Evolutionary conservation across 164 flowering plant species (phyloP).

Genomic region (Piper betle): DNA sequence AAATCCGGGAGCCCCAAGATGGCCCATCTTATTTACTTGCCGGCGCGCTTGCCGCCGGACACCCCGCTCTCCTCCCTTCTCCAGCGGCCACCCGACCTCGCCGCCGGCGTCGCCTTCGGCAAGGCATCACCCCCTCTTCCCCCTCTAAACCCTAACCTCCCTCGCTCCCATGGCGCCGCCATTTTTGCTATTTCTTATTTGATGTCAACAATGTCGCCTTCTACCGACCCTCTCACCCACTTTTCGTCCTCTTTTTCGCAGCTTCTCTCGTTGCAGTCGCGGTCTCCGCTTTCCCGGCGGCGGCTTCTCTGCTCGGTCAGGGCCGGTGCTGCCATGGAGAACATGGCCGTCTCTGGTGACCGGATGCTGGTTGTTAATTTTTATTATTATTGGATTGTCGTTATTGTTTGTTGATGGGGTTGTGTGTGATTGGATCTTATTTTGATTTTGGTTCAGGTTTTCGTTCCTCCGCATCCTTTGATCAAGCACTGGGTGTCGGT

Average conservation of each 20-base stretch:
- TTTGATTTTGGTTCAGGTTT: constrained; percentile 36
- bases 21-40: constrained; percentile 19
- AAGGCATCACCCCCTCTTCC: constrained; percentile 9
- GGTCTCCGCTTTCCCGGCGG: constrained; percentile 4
- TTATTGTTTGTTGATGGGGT: background rate
- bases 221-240: background rate
- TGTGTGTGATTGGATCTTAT: background rate
- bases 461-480: constrained; percentile 92
- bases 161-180: background rate
- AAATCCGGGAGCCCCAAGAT: constrained; percentile 3
- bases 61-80: constrained; percentile 11
- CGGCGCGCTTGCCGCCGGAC: constrained; percentile 15
- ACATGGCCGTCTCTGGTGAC: constrained; percentile 18
- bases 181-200: background rate
- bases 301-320: constrained; percentile 16
- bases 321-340: constrained; percentile 30
- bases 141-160: too few relatives aligned
- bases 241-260: background rate
- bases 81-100: constrained; percentile 4
- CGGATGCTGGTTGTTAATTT: constrained; percentile 38
- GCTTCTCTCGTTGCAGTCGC: constrained; percentile 2
- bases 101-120: constrained; percentile 2
- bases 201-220: background rate
- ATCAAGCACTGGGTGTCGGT: constrained; percentile 97
- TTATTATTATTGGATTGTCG: background rate